Evolutionary conservation across 106 monocot genomes (phyloP).

Genomic region (Dioscorea alata): DNA sequence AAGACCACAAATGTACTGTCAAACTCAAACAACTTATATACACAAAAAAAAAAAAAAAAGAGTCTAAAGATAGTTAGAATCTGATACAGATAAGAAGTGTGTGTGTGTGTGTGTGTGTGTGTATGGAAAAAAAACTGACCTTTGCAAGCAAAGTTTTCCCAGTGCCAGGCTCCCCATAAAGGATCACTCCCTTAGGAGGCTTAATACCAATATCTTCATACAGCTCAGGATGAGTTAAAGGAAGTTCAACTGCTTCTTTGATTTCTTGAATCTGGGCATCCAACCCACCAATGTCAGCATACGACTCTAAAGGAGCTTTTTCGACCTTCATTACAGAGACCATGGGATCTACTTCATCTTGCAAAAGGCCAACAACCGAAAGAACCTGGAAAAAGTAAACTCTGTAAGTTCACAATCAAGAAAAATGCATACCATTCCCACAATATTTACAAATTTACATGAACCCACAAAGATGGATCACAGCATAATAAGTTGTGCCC

Average conservation of each 20-base stretch:
- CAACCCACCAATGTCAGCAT: constrained; percentile 95
- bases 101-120: no score
- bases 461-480: no score
- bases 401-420: no score
- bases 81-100: background rate
- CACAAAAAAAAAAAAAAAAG: no score
- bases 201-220: constrained; percentile 96
- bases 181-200: constrained; percentile 94
- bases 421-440: no score
- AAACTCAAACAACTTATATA: no score
- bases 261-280: constrained; percentile 99
- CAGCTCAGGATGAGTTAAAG: constrained; percentile 91
- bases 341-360: constrained; percentile 99
- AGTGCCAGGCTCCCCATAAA: constrained; percentile 96
- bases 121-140: constrained; percentile 18
- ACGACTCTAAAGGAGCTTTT: constrained; percentile 91
- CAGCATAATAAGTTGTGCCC: no score
- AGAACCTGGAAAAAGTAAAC: constrained; percentile 49
- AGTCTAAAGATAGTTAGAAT: no score
- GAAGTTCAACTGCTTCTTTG: constrained; percentile 96
- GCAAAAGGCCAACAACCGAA: constrained; percentile 89
- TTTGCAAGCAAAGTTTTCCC: constrained; percentile 95
- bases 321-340: constrained; percentile 99
- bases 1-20: no score
- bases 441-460: no score